Percentiles rank a stretch among this genome's conserved stretches.
These are phyloP conservation scores for Lepraria neglecta DNA, from an alignment of 495 filamentous ascomycete species.

Conservation along the genomic window DNA sequence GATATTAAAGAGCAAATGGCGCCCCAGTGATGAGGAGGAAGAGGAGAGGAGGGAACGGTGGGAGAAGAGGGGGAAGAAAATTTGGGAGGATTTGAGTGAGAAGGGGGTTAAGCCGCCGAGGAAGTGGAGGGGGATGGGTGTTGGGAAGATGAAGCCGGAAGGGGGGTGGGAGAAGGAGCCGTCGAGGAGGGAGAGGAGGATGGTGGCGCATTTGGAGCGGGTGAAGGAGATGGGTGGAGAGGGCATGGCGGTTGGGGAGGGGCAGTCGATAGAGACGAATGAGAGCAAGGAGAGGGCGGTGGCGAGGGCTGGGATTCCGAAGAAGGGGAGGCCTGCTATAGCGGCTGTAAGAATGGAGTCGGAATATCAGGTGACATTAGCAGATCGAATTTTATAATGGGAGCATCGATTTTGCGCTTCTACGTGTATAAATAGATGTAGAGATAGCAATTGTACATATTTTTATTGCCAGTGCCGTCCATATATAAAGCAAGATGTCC, in stretches of 20 bases:
- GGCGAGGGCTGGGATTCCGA: neutral
- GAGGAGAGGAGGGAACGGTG: slow-evolving; percentile 61
- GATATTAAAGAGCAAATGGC: slow-evolving; percentile 82
- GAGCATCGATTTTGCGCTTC: neutral
- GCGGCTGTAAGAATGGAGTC: neutral
- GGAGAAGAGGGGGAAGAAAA: slow-evolving; percentile 67
- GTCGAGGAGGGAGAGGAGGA: neutral
- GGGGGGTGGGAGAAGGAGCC: neutral
- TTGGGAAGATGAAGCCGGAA: slow-evolving; percentile 38
- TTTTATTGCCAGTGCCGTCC: too few species aligned
- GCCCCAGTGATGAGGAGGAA: slow-evolving; percentile 54
- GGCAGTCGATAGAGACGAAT: neutral
- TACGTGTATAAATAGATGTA: neutral
- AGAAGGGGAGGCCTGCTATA: neutral
- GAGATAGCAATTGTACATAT: neutral
- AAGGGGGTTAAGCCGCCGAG: slow-evolving; percentile 59
- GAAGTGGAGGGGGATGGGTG: slow-evolving; percentile 62
- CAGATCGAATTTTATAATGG: slow-evolving; percentile 11
- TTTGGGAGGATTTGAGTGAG: slow-evolving; percentile 70
- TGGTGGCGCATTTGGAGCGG: slow-evolving; percentile 52
- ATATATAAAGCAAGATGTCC: neutral
- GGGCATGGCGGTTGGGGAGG: neutral
- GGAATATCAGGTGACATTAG: neutral
- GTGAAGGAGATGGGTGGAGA: neutral
- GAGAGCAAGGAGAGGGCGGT: neutral